Conservation (phyloP, 192 early-diverging fungal genomes). For the Coemansia sp. region DNA sequence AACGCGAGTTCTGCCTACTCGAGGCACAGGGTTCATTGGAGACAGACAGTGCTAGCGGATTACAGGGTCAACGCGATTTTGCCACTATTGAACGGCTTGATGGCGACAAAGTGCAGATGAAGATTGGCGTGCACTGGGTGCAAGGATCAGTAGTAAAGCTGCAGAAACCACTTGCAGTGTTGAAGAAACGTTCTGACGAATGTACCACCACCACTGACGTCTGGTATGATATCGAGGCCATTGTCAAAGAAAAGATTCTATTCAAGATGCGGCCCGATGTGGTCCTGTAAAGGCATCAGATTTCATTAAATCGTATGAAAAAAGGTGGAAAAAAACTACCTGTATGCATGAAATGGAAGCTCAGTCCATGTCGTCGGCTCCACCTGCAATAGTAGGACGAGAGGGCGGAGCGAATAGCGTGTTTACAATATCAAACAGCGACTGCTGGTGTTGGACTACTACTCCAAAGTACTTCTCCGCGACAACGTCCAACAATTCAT, state of each 20-base stretch:
- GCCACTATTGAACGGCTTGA: conserved; percentile 35
- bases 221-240: conserved; percentile 29
- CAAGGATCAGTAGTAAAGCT: conserved; percentile 30
- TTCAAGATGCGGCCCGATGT: conserved; percentile 50
- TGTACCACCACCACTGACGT: background rate
- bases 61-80: conserved; percentile 41
- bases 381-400: conserved; percentile 22
- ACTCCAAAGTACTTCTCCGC: conserved; percentile 54
- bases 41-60: conserved; percentile 34
- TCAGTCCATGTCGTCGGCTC: conserved; percentile 44
- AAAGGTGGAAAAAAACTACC: background rate
- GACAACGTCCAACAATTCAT: conserved; percentile 35
- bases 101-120: conserved; percentile 32
- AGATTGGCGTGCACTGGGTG: conserved; percentile 40
- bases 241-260: conserved; percentile 49
- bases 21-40: conserved; percentile 50
- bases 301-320: background rate
- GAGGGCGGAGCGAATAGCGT: conserved; percentile 43
- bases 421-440: conserved; percentile 49
- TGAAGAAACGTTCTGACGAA: conserved; percentile 14
- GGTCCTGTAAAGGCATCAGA: conserved; percentile 20
- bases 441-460: conserved; percentile 50
- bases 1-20: conserved; percentile 41
- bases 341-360: background rate
- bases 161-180: conserved; percentile 43